Percentiles rank a stretch among this genome's conserved stretches.
phyloP scores from a whole-genome alignment of 306 rosid species.

The Leucaena leucocephala region DNA sequence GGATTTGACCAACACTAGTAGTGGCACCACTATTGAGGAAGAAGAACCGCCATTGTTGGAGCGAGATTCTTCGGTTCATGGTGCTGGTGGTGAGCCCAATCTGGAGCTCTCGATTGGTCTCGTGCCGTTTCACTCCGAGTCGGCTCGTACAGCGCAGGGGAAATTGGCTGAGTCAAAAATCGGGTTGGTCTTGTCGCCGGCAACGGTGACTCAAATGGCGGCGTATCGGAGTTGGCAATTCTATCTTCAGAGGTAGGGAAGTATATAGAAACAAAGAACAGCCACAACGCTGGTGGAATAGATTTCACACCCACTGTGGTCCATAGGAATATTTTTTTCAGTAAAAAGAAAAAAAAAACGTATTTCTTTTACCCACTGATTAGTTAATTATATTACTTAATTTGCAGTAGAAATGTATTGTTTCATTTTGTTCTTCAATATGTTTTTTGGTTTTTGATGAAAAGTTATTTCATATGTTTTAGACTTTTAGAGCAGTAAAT shows the following conservation, averaged over 20 bases:
- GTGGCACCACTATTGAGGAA: constrained; percentile 57
- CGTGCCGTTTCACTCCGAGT: constrained; percentile 48
- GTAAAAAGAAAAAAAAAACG: not conserved
- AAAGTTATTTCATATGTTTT: no score
- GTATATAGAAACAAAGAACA: constrained; percentile 36
- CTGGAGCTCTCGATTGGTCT: constrained; percentile 70
- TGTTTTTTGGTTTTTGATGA: not conserved
- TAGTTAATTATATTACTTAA: no score
- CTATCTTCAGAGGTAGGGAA: constrained; percentile 41
- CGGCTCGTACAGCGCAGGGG: constrained; percentile 33
- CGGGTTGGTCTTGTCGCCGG: constrained; percentile 20
- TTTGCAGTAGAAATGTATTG: no score
- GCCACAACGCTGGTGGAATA: constrained; percentile 32
- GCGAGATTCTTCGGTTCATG: not conserved
- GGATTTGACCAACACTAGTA: constrained; percentile 46
- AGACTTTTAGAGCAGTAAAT: no score
- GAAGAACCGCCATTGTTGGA: constrained; percentile 36
- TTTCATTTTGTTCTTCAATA: not conserved
- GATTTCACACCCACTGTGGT: not conserved
- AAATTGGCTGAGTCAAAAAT: constrained; percentile 59
- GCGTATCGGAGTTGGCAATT: constrained; percentile 54
- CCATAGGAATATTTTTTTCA: not conserved
- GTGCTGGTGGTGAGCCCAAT: constrained; percentile 34
- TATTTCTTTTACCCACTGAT: not conserved
- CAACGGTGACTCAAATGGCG: not conserved